Base-by-base conservation (phyloP, 257 asterid genomes). In the Parsonsia alboflavescens region DNA sequence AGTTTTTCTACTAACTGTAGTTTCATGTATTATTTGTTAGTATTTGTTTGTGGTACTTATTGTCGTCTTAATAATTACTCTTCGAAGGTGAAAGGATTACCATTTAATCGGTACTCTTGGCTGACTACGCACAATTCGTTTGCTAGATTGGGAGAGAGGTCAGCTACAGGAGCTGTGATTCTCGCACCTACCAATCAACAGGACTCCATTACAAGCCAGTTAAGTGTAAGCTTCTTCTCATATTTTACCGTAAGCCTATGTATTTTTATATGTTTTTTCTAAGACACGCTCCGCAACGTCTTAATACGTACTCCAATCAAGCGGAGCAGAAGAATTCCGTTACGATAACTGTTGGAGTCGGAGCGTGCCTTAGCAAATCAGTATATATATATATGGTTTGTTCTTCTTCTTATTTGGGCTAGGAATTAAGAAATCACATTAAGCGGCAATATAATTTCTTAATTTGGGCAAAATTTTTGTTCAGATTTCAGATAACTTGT, bases 61-160 rank as follows among this genome's bases (percentile, higher is more conserved):
- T 24, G 1, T 9, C 11, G 36, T 30, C 15, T 74, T 15, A 46
- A 33, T 15, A 46, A 33, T 33, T 33, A 33, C 7, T 76, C 19
- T 70, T 78, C 74, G 57, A 65, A 93, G 98, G 93, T 86, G 85
- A 86, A 81, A 74, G 91, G 91, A 54, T 75, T 94, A 88, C 98
- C 98, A 76, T 89, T 83, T 72, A 90, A 92, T 84, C 86, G 97
- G 48, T 94, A 94, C 78, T 72, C 97, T 12, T 94, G 98, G 97
- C 80, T 94, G 72, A 94, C 96, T 3, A 88, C 97, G 41, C 98
- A 90, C 86, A 92, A 90, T 68, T 78, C 99, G 39, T 90, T 88
- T 44, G 97, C 97, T 22, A 89, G 80, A 86, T 48, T 88, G 79
- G 94, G 94, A 62, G 87, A 78, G 50, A 88, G 56, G 72, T 94